Conservation (phyloP, 2,329 filamentous ascomycete species). For the Dothistroma pini region DNA sequence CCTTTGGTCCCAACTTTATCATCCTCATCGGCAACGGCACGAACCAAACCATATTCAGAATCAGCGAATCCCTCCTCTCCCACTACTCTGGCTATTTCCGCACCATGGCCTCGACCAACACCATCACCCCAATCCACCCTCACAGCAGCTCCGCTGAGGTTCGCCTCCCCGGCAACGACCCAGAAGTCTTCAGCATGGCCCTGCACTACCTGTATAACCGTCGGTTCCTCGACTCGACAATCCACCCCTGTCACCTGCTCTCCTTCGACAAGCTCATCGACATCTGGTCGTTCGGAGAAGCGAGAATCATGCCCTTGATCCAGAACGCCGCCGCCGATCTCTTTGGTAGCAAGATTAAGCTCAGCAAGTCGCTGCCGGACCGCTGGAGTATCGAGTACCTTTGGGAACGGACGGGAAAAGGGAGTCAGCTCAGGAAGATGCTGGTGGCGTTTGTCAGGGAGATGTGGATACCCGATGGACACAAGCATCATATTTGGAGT, state of each 20-base stretch:
- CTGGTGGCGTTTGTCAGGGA: slow-evolving; percentile 14
- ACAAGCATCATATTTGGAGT: slow-evolving; percentile 10
- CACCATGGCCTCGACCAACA: neutral
- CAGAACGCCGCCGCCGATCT: slow-evolving; percentile 17
- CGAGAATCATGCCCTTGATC: slow-evolving; percentile 14
- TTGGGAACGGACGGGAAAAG: slow-evolving; percentile 11
- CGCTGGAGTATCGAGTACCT: slow-evolving; percentile 13
- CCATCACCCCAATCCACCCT: neutral
- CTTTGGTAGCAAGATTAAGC: slow-evolving; percentile 10
- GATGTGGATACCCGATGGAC: slow-evolving; percentile 12
- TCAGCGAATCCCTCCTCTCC: neutral
- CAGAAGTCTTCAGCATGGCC: slow-evolving; percentile 11
- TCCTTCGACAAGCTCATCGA: slow-evolving; percentile 17
- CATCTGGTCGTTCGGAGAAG: slow-evolving; percentile 13
- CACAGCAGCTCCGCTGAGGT: neutral
- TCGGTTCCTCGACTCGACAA: slow-evolving; percentile 5
- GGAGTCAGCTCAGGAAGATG: slow-evolving; percentile 9
- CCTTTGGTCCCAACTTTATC: neutral
- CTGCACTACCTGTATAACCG: slow-evolving; percentile 7
- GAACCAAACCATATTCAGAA: neutral
- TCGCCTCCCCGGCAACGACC: slow-evolving; percentile 13
- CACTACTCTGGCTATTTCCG: slow-evolving; percentile 6
- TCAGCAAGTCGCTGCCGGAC: slow-evolving; percentile 11
- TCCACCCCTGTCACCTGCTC: slow-evolving; percentile 5
- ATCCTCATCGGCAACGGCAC: slow-evolving; percentile 3